Evolutionary conservation across 257 asterid genomes (phyloP).

Genomic region (Petunia axillaris): DNA sequence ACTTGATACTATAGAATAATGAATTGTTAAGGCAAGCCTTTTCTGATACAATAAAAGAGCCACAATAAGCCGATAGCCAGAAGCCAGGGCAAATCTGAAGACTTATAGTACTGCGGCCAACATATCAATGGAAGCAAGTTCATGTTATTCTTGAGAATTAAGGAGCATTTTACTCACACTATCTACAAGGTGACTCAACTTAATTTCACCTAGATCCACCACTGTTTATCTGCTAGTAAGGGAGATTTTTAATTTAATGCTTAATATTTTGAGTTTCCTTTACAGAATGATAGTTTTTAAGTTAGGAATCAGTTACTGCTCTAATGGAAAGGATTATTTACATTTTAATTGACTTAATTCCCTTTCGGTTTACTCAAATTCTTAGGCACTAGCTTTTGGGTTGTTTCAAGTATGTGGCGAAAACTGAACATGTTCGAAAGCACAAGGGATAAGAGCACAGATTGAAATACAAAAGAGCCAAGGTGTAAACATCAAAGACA

Average conservation of each 20-base stretch:
- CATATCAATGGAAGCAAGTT: background rate
- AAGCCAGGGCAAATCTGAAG: too few relatives aligned
- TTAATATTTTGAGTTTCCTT: background rate
- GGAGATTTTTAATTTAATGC: background rate
- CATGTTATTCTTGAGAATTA: background rate
- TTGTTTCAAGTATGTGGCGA: background rate
- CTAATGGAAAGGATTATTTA: background rate
- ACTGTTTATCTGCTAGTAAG: background rate
- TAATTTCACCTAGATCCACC: constrained; percentile 3
- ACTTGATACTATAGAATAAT: too few relatives aligned
- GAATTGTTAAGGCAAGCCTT: too few relatives aligned
- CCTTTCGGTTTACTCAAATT: background rate
- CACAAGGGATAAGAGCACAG: background rate
- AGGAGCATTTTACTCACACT: background rate
- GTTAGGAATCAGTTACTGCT: background rate
- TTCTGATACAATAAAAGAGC: too few relatives aligned
- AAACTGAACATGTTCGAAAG: background rate
- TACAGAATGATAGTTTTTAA: background rate
- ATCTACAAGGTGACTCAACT: background rate
- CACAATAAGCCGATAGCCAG: too few relatives aligned
- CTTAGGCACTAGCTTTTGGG: background rate
- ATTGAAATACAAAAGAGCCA: background rate
- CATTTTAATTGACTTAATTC: background rate
- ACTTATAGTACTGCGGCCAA: too few relatives aligned
- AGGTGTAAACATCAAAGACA: background rate